Base-by-base conservation (phyloP, 2,329 filamentous ascomycete species). In the Ophiostoma pallidulum region DNA sequence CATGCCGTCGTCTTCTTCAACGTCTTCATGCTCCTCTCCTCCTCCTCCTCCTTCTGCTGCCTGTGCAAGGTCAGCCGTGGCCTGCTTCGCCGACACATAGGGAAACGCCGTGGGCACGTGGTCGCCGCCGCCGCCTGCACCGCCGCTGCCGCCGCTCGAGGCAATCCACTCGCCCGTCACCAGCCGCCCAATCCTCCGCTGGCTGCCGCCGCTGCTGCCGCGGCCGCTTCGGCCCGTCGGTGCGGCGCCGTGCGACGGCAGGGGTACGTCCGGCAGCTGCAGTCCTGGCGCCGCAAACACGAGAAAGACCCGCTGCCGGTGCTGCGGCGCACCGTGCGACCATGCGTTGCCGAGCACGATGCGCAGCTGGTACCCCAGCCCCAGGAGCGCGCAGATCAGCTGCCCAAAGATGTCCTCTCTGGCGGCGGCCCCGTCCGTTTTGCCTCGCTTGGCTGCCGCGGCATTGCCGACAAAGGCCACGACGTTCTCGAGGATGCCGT, bases 401-500 rank as follows among this genome's bases (percentile, higher is more conserved):
- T 90, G 85, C 1, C 80, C 80, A 44, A 90, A 80, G 0, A 86
- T 76, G 49, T 86, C 85, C 18, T 82, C 70, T 4, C 72, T 64
- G 14, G 72, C 64, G 28, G 62, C 64, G 7, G n/a, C 12, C 4
- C 13, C 28, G 37, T 22, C 59, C 57, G 16, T 61, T 67, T n/a
- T n/a, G n/a, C n/a, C n/a, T n/a, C n/a, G n/a, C n/a, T n/a, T n/a
- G n/a, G 66, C 65, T 20, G 41, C 33, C 16, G 66, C 65, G 20
- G 41, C 33, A 3, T 19, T 45, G 7, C 16, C 22, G 29, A 50
- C 31, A 65, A 91, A 86, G 0, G 66, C 70, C 0, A 76, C 64
- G 0, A 94, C 87, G 54, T 94, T 94, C 60, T 94, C 87, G 0
- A 94, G 70, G 0, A 91, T 54, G 0, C 80, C 84, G 58, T 85